Evolutionary conservation across 495 filamentous ascomycete species (phyloP), one percentile per base, ranked within the genome.

Genomic region (Pseudotulostoma volvatum): DNA sequence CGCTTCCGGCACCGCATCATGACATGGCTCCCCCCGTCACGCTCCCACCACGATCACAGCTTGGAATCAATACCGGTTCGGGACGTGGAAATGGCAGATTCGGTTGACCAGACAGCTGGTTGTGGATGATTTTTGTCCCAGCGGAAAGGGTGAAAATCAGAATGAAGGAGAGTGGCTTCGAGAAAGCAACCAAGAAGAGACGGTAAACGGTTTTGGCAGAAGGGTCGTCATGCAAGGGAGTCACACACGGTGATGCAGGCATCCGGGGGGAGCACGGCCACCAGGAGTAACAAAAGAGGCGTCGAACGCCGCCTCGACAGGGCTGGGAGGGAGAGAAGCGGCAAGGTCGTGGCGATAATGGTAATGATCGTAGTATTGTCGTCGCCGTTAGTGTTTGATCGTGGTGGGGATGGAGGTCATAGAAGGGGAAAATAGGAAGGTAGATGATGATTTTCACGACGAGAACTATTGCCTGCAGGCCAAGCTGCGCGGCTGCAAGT

Each of bases 1-100:
- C 61, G 61, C 62, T 65, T 67, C 53, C 61, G 60, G 62, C 60
- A 64, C 63, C 60, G 56, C 63, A 67, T 67, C 53, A 60, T 67
- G 61, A 38, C 33, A 17, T 37, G 40, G 40, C 20, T 11, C 23
- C 14, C n/a, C 30, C 23, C 15, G 33, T 9, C 37, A 18, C 20
- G 9, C 25, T 9, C 32, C 32, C 13, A 48, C 46, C 49, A 44
- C 49, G 43, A 50, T 39, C 28, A 44, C 47, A 51, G 43, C 36
- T 37, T 46, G 44, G 38, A 21, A 43, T 34, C 41, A 16, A 18
- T 42, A 33, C n/a, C 17, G 34, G 36, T 31, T 36, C 15, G 19
- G 11, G 17, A 9, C 23, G 36, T 30, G 11, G 23, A 23, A 39
- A n/a, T n/a, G n/a, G n/a, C n/a, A n/a, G n/a, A n/a, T n/a, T n/a